Evolutionary conservation across 1,284 basidiomycete species (phyloP).

Genomic region (Lentinula novae-zelandiae): DNA sequence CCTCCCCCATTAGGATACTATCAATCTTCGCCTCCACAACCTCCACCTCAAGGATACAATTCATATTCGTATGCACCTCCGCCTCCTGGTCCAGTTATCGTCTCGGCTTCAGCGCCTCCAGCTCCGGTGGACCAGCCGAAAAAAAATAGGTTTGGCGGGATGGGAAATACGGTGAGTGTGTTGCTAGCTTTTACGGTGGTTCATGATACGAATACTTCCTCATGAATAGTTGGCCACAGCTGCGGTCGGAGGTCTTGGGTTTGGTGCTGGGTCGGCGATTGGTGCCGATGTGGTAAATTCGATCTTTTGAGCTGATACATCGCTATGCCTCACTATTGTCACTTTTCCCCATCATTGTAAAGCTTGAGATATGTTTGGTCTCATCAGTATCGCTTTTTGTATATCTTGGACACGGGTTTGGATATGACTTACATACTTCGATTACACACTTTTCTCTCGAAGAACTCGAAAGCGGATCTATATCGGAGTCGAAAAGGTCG

Average conservation of each 20-base stretch:
- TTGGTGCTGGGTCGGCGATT: conserved; percentile 60
- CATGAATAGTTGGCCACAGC: conserved; percentile 48
- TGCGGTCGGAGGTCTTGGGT: conserved; percentile 58
- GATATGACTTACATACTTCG: background rate
- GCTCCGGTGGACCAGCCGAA: conserved; percentile 35
- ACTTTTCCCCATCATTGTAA: background rate
- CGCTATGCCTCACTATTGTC: background rate
- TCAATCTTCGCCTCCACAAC: conserved; percentile 19
- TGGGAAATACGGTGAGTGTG: conserved; percentile 51
- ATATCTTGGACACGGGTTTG: background rate
- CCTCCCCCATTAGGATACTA: conserved; percentile 11
- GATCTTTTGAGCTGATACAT: conserved; percentile 34
- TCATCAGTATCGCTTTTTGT: background rate
- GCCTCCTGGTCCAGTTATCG: conserved; percentile 22
- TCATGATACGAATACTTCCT: background rate
- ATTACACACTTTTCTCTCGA: background rate
- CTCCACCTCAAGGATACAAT: conserved; percentile 12
- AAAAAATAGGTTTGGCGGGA: conserved; percentile 57
- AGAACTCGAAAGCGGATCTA: background rate
- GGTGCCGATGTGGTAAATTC: conserved; percentile 47
- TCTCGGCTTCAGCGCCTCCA: conserved; percentile 30
- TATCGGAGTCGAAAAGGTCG: background rate
- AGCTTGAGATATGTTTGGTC: background rate
- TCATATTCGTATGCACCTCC: conserved; percentile 17
- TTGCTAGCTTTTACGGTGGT: background rate